phyloP scores from a whole-genome alignment of 176 grass and related monocot genomes.

The Eleusine indica region DNA sequence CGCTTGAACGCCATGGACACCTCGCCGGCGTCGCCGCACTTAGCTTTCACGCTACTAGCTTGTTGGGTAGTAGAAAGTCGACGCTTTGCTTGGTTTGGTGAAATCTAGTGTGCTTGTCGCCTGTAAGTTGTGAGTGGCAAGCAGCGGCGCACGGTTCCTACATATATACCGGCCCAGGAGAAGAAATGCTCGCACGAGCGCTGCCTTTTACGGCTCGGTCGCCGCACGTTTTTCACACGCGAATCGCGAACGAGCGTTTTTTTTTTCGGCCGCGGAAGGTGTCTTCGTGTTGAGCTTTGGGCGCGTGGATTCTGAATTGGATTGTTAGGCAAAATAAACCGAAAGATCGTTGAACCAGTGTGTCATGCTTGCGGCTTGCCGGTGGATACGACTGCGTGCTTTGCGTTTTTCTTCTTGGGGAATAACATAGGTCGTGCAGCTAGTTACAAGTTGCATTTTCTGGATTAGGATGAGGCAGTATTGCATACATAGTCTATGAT shows the following conservation, averaged over 20 bases:
- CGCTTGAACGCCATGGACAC: slow-evolving; percentile 56
- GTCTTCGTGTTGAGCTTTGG: too few relatives aligned
- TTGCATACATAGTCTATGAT: too few relatives aligned
- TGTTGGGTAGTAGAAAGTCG: neutral
- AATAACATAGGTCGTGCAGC: neutral
- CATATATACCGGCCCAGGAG: neutral
- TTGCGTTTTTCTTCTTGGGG: too few relatives aligned
- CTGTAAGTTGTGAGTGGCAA: neutral
- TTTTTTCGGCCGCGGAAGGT: neutral
- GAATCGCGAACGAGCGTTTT: neutral
- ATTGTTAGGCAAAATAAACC: too few relatives aligned
- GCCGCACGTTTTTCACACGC: slow-evolving; percentile 21
- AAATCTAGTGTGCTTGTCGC: neutral
- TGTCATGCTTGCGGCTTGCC: too few relatives aligned
- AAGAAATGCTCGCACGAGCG: too few relatives aligned
- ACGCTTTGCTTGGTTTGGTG: neutral
- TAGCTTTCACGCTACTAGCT: neutral
- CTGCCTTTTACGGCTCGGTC: neutral
- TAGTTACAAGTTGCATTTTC: neutral
- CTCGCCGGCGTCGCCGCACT: neutral
- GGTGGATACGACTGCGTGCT: too few relatives aligned
- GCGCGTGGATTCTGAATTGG: too few relatives aligned
- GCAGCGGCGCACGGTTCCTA: neutral
- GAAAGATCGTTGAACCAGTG: too few relatives aligned
- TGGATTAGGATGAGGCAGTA: neutral